Conservation (phyloP, 148 eudicot genomes). For the Vaccinium vitisidaea region DNA sequence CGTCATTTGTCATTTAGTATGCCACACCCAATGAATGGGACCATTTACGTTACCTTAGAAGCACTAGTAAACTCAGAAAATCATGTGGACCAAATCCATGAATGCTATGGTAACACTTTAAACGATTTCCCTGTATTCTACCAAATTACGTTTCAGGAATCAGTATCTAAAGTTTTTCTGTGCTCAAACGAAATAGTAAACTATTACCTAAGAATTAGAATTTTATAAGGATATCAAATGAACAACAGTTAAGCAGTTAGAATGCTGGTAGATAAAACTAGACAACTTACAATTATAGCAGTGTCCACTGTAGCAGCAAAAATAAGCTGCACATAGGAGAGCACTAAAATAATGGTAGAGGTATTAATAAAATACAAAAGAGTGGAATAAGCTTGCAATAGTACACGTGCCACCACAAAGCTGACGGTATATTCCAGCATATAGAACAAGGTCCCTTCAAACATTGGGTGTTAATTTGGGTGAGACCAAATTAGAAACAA, state of each 20-base stretch:
- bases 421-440: neutral
- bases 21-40: conserved; percentile 5
- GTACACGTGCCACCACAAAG: neutral
- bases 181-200: neutral
- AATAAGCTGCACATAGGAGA: neutral
- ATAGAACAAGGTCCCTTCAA: neutral
- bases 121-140: neutral
- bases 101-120: neutral
- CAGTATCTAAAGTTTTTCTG: neutral
- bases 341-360: neutral
- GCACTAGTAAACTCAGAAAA: neutral
- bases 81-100: neutral
- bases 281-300: neutral
- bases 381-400: neutral
- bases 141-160: neutral
- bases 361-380: neutral
- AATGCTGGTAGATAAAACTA: neutral
- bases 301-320: neutral
- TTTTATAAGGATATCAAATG: neutral
- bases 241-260: neutral
- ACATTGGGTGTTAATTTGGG: neutral
- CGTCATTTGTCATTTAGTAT: neutral
- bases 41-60: neutral
- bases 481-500: neutral
- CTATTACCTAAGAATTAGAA: neutral